Conservation (phyloP, 2,329 filamentous ascomycete species). For the Hypoxylon sp. region DNA sequence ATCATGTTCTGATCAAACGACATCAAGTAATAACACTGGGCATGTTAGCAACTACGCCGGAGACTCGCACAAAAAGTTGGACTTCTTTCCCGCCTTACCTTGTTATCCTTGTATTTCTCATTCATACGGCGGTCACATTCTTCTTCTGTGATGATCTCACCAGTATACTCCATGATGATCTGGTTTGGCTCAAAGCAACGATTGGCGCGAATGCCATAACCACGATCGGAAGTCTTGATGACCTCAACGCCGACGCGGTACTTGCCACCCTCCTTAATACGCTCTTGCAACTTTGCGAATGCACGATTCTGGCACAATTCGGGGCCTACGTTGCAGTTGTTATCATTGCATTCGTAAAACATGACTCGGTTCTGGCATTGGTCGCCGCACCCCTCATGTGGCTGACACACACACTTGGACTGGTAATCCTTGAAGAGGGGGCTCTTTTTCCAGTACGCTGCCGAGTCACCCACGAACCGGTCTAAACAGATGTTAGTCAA, state of each 20-base stretch:
- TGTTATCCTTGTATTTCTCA: constrained; percentile 91
- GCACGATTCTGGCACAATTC: constrained; percentile 85
- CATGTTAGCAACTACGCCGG: constrained; percentile 21
- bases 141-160: constrained; percentile 94
- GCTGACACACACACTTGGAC: constrained; percentile 82
- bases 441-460: constrained; percentile 82
- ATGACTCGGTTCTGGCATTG: constrained; percentile 95
- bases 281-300: constrained; percentile 82
- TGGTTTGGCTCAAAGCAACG: constrained; percentile 88
- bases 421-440: constrained; percentile 80
- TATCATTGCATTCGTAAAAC: constrained; percentile 95
- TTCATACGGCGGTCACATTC: constrained; percentile 96
- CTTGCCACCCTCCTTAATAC: constrained; percentile 82
- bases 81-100: constrained; percentile 68
- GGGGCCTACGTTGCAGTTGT: constrained; percentile 86
- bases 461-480: constrained; percentile 89
- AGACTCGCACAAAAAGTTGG: constrained; percentile 27
- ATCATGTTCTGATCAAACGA: constrained; percentile 99
- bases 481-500: constrained; percentile 68
- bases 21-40: constrained; percentile 97
- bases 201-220: constrained; percentile 92
- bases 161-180: constrained; percentile 98
- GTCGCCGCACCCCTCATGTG: constrained; percentile 86
- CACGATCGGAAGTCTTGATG: constrained; percentile 88
- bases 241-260: constrained; percentile 96